A percentile compares a stretch with the other conserved stretches of the same genome.
Conservation (phyloP, 148 eudicot species). For the Rhododendron molle region DNA sequence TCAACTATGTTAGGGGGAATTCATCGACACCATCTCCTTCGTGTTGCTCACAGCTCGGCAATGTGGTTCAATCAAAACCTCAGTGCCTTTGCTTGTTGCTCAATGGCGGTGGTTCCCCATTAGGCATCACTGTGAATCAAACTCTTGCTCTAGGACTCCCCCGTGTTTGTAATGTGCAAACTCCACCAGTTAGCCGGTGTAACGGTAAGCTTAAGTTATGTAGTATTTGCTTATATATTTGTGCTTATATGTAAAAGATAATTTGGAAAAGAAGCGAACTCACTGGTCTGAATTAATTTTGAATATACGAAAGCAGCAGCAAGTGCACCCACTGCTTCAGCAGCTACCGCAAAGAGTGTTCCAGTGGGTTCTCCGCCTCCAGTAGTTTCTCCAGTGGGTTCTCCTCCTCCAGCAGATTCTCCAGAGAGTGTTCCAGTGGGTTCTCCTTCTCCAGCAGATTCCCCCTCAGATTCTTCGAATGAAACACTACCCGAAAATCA, state of each 20-base stretch:
- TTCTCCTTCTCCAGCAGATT: constrained; percentile 22
- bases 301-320: constrained; percentile 12
- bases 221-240: background rate
- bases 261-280: background rate
- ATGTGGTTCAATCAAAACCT: constrained; percentile 20
- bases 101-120: constrained; percentile 22
- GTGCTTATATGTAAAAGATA: background rate
- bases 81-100: constrained; percentile 27
- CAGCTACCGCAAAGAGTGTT: constrained; percentile 3
- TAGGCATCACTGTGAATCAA: constrained; percentile 28
- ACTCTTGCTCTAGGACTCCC: constrained; percentile 38
- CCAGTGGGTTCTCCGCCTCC: constrained; percentile 10
- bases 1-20: constrained; percentile 24
- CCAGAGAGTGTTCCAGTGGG: background rate
- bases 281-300: background rate
- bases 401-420: background rate
- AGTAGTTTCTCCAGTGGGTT: constrained; percentile 6
- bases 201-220: constrained; percentile 15
- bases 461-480: constrained; percentile 19
- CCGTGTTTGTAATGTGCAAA: constrained; percentile 31
- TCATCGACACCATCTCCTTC: constrained; percentile 22
- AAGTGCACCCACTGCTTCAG: constrained; percentile 27
- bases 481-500: constrained; percentile 10
- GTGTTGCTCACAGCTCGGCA: constrained; percentile 29
- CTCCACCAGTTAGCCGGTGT: constrained; percentile 37